These are phyloP conservation scores for Chondrus crispus DNA, from an alignment of 23 red algal genomes.

Conservation along the genomic window DNA sequence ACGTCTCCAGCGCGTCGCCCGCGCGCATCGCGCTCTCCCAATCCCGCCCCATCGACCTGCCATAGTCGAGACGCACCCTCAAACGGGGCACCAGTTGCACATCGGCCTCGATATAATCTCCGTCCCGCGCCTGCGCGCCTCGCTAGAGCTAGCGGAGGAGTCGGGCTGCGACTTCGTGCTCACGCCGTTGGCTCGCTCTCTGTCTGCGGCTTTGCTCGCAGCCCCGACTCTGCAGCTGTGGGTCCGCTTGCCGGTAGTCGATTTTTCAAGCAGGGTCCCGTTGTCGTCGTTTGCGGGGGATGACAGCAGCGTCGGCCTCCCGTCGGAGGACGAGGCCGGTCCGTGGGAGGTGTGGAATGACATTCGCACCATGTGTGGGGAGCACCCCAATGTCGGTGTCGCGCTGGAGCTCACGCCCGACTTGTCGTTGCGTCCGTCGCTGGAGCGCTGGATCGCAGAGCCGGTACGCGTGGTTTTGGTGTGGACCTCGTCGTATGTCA, in stretches of 20 bases:
- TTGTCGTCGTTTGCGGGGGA: conserved; percentile 5
- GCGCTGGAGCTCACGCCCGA: conserved; percentile 77
- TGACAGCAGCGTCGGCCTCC: background rate
- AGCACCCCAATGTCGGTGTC: conserved; percentile 63
- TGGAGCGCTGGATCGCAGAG: conserved; percentile 82
- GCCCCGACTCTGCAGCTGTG: conserved; percentile 44
- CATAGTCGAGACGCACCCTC: conserved; percentile 81
- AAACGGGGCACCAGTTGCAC: conserved; percentile 73
- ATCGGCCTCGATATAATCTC: conserved; percentile 65
- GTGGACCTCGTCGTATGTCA: conserved; percentile 74
- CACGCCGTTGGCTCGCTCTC: conserved; percentile 59
- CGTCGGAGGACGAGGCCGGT: conserved; percentile 19
- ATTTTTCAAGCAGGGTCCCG: conserved; percentile 45
- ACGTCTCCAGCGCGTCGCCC: background rate
- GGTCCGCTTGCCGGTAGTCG: conserved; percentile 60
- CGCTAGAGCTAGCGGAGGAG: conserved; percentile 49
- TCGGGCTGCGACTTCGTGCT: conserved; percentile 76
- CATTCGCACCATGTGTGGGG: conserved; percentile 71
- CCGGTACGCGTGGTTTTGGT: conserved; percentile 67
- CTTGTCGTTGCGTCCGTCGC: conserved; percentile 2
- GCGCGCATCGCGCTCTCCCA: background rate
- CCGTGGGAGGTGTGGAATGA: conserved; percentile 88
- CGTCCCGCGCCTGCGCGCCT: conserved; percentile 58
- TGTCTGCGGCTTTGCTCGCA: conserved; percentile 39
- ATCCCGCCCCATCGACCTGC: background rate